phyloP scores from a whole-genome alignment of 176 grass and related monocot genomes.

The Thalia dealbata region DNA sequence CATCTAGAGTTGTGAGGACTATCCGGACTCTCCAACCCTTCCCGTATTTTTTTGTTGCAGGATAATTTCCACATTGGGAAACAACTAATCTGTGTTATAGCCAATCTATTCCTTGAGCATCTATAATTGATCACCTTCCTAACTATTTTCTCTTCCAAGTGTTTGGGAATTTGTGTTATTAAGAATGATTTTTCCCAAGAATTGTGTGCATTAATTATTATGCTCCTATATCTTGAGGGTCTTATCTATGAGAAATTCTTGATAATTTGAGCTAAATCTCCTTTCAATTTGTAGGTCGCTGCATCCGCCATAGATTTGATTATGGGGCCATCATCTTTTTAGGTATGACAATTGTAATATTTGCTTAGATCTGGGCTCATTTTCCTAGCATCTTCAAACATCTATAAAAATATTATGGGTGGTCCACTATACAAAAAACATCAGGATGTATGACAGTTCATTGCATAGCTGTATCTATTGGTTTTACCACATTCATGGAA shows the following conservation, averaged over 20 bases:
- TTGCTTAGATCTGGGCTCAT: neutral
- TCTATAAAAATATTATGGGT: neutral
- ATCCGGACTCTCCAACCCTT: too few relatives aligned
- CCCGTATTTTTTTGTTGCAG: too few relatives aligned
- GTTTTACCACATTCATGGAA: neutral
- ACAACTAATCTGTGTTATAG: too few relatives aligned
- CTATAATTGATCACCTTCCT: too few relatives aligned
- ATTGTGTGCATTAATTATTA: neutral
- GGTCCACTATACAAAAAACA: neutral
- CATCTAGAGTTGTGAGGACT: too few relatives aligned
- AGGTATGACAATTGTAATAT: slow-evolving; percentile 30
- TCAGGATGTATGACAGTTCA: neutral
- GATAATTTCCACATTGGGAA: too few relatives aligned
- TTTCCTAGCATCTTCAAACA: neutral
- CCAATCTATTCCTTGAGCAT: too few relatives aligned
- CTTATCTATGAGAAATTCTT: neutral
- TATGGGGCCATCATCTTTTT: slow-evolving; percentile 94
- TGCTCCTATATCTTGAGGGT: neutral
- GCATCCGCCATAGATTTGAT: slow-evolving; percentile 88
- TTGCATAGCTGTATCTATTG: neutral
- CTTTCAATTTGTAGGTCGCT: slow-evolving; percentile 50
- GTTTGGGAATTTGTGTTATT: neutral
- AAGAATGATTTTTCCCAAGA: neutral
- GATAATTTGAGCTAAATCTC: neutral
- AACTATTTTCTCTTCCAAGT: too few relatives aligned